Conservation (phyloP, 805 yeast species). For the Ogataea corticis region DNA sequence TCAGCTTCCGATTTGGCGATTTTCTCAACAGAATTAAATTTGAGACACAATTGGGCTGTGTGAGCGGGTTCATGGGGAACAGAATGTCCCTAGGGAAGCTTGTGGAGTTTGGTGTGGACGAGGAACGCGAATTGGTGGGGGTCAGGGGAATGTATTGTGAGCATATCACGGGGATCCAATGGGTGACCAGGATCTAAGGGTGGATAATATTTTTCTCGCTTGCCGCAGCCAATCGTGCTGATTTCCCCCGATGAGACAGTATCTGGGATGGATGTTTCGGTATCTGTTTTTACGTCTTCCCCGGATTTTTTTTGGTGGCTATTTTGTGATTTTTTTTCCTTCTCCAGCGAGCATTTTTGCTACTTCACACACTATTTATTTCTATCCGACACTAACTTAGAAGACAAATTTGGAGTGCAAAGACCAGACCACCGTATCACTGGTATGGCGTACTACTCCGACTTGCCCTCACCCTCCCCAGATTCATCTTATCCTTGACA, state of each 20-base stretch:
- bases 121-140: constrained; percentile 16
- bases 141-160: constrained; percentile 19
- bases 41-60: constrained; percentile 8
- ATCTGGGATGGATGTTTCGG: too few relatives aligned
- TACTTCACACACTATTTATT: too few relatives aligned
- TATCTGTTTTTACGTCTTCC: too few relatives aligned
- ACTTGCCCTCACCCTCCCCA: constrained; percentile 23
- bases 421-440: too few relatives aligned
- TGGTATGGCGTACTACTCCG: constrained; percentile 29
- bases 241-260: too few relatives aligned
- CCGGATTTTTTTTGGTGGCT: too few relatives aligned
- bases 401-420: too few relatives aligned
- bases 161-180: constrained; percentile 21
- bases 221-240: too few relatives aligned
- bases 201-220: too few relatives aligned
- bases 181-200: constrained; percentile 7
- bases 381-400: too few relatives aligned
- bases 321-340: too few relatives aligned
- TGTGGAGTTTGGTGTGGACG: constrained; percentile 9
- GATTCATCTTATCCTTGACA: constrained; percentile 26
- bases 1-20: constrained; percentile 14
- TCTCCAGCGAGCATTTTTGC: too few relatives aligned
- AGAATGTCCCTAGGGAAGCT: constrained; percentile 5
- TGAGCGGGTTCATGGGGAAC: constrained; percentile 15
- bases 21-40: constrained; percentile 16